A percentile compares a stretch with the other conserved stretches of the same genome.
Evolutionary conservation across 2,329 filamentous ascomycete species (phyloP).

Genomic region (Mycosphaerelloides madeirae): DNA sequence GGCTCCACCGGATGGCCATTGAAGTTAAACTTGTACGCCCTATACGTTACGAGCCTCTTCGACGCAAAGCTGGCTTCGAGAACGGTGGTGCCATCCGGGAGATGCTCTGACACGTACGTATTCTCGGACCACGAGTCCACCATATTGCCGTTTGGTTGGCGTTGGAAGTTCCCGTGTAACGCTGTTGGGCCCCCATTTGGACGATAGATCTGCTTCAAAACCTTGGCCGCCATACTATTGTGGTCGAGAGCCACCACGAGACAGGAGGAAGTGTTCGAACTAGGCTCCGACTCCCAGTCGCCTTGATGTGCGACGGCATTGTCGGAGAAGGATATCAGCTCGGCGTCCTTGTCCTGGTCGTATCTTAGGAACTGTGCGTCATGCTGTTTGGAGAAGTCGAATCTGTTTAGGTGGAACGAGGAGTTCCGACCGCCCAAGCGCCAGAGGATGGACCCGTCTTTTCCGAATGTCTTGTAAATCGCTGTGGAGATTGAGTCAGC

Average conservation of each 20-base stretch:
- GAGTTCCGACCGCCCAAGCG: slow-evolving; percentile 31
- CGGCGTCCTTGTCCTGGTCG: background rate
- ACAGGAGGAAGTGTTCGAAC: slow-evolving; percentile 3
- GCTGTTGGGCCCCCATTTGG: slow-evolving; percentile 30
- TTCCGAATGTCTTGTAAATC: slow-evolving; percentile 35
- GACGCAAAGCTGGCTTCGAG: slow-evolving; percentile 33
- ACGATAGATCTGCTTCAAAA: slow-evolving; percentile 25
- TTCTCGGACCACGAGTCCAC: slow-evolving; percentile 12
- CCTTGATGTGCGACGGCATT: too few species aligned
- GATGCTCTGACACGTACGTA: slow-evolving; percentile 9
- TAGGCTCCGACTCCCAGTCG: slow-evolving; percentile 2
- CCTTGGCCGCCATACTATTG: background rate
- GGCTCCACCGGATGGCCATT: slow-evolving; percentile 21
- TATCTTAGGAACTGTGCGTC: slow-evolving; percentile 9
- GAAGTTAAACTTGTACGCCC: slow-evolving; percentile 37
- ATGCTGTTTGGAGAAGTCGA: slow-evolving; percentile 13
- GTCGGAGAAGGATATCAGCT: slow-evolving; percentile 13
- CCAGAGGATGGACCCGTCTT: slow-evolving; percentile 35
- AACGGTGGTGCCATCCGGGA: background rate
- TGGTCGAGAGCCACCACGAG: slow-evolving; percentile 8
- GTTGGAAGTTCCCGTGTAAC: slow-evolving; percentile 33
- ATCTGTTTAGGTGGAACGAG: slow-evolving; percentile 6
- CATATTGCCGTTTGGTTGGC: slow-evolving; percentile 32
- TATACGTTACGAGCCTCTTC: slow-evolving; percentile 34
- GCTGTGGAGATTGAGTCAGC: background rate